These are phyloP conservation scores for Pseudogymnoascus sp. DNA, from an alignment of 2,329 filamentous ascomycete species.

Conservation along the genomic window DNA sequence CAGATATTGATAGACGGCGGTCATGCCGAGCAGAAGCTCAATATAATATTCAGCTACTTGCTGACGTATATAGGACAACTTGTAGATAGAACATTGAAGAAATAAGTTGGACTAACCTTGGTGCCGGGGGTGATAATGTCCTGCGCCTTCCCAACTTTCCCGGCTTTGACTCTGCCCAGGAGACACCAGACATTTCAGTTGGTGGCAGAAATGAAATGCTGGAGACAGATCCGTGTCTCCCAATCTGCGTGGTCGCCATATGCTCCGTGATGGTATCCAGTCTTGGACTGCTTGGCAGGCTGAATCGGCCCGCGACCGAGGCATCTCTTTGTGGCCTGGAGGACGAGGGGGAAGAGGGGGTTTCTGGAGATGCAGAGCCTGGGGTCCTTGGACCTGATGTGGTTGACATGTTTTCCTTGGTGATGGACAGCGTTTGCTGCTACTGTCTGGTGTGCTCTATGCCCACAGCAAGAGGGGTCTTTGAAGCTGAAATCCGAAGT, in stretches of 20 bases:
- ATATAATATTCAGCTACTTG: background rate
- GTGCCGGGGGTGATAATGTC: conserved; percentile 32
- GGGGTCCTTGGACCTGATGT: background rate
- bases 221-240: conserved; percentile 18
- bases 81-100: background rate
- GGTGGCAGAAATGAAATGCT: conserved; percentile 22
- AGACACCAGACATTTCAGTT: conserved; percentile 16
- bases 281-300: conserved; percentile 14
- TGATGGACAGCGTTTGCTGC: background rate
- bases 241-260: conserved; percentile 23
- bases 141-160: conserved; percentile 17
- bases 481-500: background rate
- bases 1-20: background rate
- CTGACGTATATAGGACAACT: background rate
- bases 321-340: background rate
- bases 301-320: background rate
- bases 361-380: background rate
- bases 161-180: conserved; percentile 12
- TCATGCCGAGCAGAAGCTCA: background rate
- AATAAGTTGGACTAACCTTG: conserved; percentile 25
- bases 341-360: conserved; percentile 1
- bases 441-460: background rate
- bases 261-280: conserved; percentile 28
- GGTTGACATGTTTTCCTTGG: background rate
- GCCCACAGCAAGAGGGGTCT: background rate